These are phyloP conservation scores for Verticillium nonalfalfae DNA, from an alignment of 2,329 filamentous ascomycete genomes.

Conservation along the genomic window DNA sequence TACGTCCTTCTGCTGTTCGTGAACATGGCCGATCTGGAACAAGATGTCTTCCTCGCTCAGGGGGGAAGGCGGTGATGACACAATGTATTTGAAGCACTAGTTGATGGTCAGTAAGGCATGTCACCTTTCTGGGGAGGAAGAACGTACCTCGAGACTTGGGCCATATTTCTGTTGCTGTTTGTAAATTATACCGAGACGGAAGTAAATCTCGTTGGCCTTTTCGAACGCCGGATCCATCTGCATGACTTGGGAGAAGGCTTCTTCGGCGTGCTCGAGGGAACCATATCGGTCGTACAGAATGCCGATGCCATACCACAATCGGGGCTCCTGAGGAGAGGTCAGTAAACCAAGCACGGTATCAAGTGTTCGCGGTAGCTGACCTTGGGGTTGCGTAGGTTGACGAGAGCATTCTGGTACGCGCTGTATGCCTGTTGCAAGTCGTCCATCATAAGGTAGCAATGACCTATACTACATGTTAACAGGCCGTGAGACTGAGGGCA, in stretches of 20 bases:
- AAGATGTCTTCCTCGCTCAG: conserved; percentile 97
- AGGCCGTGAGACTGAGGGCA: neutral
- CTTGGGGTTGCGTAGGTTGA: conserved; percentile 90
- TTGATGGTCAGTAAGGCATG: conserved; percentile 15
- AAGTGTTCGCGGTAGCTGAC: conserved; percentile 36
- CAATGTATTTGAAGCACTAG: conserved; percentile 97
- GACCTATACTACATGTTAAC: conserved; percentile 50
- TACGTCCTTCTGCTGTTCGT: conserved; percentile 98
- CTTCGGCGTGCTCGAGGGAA: conserved; percentile 92
- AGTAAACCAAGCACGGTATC: conserved; percentile 9
- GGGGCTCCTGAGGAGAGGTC: conserved; percentile 63
- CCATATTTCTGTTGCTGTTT: conserved; percentile 95
- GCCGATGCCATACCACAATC: conserved; percentile 97
- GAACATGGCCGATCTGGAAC: conserved; percentile 99
- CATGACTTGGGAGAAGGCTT: conserved; percentile 98
- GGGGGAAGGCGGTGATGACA: conserved; percentile 83
- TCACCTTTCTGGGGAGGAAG: neutral
- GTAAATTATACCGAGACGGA: conserved; percentile 98
- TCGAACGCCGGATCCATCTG: conserved; percentile 96
- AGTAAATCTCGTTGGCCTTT: conserved; percentile 99
- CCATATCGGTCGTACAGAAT: conserved; percentile 97
- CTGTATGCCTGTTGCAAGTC: conserved; percentile 95
- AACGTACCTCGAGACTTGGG: conserved; percentile 79
- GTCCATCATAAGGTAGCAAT: conserved; percentile 98
- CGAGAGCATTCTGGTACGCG: conserved; percentile 90